phyloP scores from a whole-genome alignment of 345 rosid genomes.

The Aethionema arabicum region DNA sequence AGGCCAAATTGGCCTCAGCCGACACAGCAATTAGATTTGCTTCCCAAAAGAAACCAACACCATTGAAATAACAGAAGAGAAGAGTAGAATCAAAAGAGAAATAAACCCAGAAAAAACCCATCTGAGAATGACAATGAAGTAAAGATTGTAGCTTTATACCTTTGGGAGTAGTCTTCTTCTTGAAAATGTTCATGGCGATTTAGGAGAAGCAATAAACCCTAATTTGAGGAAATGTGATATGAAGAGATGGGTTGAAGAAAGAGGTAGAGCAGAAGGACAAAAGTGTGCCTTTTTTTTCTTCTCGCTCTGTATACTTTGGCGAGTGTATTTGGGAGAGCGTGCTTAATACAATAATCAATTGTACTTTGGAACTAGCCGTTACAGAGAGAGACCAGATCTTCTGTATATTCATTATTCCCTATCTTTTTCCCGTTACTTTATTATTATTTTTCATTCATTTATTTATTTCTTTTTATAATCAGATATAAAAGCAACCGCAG shows the following conservation, averaged over 20 bases:
- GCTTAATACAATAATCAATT: conserved; percentile 20
- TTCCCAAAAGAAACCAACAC: no score
- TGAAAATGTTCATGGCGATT: conserved; percentile 66
- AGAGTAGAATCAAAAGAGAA: no score
- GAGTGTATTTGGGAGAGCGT: conserved; percentile 28
- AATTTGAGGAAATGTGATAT: conserved; percentile 25
- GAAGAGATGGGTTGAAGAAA: background rate
- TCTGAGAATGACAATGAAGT: background rate
- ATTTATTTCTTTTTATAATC: background rate
- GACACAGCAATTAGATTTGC: no score
- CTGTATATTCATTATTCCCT: conserved; percentile 32
- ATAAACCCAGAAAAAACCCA: no score
- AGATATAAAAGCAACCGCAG: no score
- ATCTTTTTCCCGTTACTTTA: conserved; percentile 14
- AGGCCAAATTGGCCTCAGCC: background rate
- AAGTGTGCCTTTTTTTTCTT: background rate
- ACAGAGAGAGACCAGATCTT: conserved; percentile 32
- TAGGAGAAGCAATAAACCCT: no score
- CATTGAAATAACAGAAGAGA: no score
- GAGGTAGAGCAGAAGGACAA: conserved; percentile 16
- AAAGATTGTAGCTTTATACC: conserved; percentile 40
- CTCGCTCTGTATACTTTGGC: background rate
- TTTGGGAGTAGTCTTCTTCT: conserved; percentile 88
- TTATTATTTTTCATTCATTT: background rate
- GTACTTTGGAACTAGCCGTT: conserved; percentile 38